phyloP scores from a whole-genome alignment of 345 rosid species.

The Camelina laxa region DNA sequence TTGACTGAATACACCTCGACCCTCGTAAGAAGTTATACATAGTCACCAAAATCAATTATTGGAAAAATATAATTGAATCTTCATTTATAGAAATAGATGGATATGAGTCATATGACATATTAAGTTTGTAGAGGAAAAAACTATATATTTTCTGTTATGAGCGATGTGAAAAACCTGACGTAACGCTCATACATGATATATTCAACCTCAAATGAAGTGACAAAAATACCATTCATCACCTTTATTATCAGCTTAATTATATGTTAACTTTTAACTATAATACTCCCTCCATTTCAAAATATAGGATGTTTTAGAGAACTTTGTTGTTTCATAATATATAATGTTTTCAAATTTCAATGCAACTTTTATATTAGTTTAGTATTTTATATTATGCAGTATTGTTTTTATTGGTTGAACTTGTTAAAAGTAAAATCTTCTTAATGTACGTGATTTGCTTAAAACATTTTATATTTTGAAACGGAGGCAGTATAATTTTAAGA shows the following conservation, averaged over 20 bases:
- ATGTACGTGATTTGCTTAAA: too few relatives aligned
- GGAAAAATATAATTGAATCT: background rate
- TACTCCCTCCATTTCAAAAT: too few relatives aligned
- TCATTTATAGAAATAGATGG: background rate
- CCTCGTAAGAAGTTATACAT: background rate
- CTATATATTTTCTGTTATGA: background rate
- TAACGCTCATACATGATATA: background rate
- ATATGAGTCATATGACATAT: background rate
- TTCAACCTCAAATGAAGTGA: background rate
- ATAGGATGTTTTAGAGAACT: too few relatives aligned
- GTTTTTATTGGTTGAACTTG: too few relatives aligned
- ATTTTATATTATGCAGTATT: too few relatives aligned
- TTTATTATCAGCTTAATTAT: background rate
- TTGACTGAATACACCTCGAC: background rate
- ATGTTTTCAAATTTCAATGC: too few relatives aligned
- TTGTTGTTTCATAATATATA: too few relatives aligned
- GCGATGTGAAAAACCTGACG: background rate
- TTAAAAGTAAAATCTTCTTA: too few relatives aligned
- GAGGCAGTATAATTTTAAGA: too few relatives aligned
- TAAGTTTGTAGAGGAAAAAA: background rate
- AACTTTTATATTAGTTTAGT: too few relatives aligned
- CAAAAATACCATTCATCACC: background rate
- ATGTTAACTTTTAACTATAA: too few relatives aligned
- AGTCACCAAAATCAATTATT: background rate
- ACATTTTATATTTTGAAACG: too few relatives aligned